These are phyloP conservation scores for Hexamita inflata DNA, from an alignment of 208 protist genomes.

Conservation along the genomic window DNA sequence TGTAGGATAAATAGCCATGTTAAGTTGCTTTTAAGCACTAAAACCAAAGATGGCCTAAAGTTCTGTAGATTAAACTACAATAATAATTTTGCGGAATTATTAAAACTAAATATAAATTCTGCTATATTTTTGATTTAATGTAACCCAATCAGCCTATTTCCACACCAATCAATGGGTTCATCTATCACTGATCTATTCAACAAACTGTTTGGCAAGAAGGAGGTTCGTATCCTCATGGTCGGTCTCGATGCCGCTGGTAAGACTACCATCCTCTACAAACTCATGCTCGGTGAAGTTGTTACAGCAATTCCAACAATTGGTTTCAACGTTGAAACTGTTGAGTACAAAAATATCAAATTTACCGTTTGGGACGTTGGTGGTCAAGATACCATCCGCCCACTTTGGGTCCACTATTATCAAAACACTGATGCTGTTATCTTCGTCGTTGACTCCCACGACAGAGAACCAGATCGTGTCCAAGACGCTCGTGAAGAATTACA, in stretches of 20 bases:
- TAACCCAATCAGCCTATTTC: no score
- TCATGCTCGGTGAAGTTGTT: slow-evolving; percentile 45
- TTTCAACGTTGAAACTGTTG: slow-evolving; percentile 48
- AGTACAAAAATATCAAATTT: slow-evolving; percentile 39
- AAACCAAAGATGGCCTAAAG: no score
- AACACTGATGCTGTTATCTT: slow-evolving; percentile 38
- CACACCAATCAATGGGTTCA: slow-evolving; percentile 21
- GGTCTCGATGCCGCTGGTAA: slow-evolving; percentile 50
- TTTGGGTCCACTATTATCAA: slow-evolving; percentile 45
- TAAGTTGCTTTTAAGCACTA: no score
- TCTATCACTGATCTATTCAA: neutral
- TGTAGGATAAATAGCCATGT: no score
- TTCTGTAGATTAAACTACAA: no score
- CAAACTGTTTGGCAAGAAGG: slow-evolving; percentile 27
- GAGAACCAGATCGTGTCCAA: neutral
- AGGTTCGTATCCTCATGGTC: slow-evolving; percentile 44
- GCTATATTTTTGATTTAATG: no score
- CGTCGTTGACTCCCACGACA: slow-evolving; percentile 40
- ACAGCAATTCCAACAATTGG: slow-evolving; percentile 51
- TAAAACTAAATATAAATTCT: no score
- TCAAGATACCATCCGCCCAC: slow-evolving; percentile 34
- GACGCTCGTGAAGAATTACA: slow-evolving; percentile 63
- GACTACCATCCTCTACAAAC: slow-evolving; percentile 51
- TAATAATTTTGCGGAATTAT: no score
- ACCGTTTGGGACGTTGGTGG: slow-evolving; percentile 42